These are phyloP conservation scores for Elaphomyces granulatus DNA, from an alignment of 495 filamentous ascomycete genomes.

Conservation along the genomic window DNA sequence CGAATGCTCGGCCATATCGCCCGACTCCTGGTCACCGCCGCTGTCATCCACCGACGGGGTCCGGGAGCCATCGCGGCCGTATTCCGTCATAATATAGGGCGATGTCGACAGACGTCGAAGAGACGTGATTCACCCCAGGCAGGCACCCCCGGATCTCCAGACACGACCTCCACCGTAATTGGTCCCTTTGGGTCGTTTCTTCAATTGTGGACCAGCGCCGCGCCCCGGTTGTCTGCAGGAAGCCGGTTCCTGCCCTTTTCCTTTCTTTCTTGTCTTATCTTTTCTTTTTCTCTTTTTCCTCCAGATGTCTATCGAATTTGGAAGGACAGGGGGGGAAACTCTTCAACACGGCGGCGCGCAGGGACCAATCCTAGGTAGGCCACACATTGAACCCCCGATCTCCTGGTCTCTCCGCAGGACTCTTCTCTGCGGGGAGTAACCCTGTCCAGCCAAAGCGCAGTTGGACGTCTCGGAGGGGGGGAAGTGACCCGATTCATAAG, in stretches of 20 bases:
- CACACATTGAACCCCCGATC: neutral
- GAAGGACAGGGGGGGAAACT: too few relatives aligned
- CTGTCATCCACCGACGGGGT: neutral
- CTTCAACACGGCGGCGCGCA: neutral
- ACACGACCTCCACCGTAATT: neutral
- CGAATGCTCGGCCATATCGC: conserved; percentile 35
- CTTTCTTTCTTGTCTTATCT: neutral
- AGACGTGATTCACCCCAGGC: too few relatives aligned
- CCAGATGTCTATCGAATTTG: too few relatives aligned
- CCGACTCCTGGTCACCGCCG: conserved; percentile 31
- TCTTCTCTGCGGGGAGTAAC: neutral
- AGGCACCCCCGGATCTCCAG: too few relatives aligned
- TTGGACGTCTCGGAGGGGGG: neutral
- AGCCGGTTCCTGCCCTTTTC: neutral
- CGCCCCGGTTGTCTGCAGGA: neutral
- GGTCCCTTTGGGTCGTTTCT: neutral
- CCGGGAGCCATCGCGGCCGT: neutral
- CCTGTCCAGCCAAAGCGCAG: neutral
- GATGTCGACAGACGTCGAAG: too few relatives aligned
- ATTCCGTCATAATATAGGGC: neutral
- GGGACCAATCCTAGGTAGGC: neutral
- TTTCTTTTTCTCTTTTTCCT: too few relatives aligned
- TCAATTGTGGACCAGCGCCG: neutral
- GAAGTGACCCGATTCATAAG: neutral
- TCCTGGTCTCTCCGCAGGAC: neutral